Percentiles rank a stretch among this genome's conserved stretches.
These are phyloP conservation scores for Fusarium marasasianum DNA, from an alignment of 2,329 filamentous ascomycete species.

Conservation along the genomic window DNA sequence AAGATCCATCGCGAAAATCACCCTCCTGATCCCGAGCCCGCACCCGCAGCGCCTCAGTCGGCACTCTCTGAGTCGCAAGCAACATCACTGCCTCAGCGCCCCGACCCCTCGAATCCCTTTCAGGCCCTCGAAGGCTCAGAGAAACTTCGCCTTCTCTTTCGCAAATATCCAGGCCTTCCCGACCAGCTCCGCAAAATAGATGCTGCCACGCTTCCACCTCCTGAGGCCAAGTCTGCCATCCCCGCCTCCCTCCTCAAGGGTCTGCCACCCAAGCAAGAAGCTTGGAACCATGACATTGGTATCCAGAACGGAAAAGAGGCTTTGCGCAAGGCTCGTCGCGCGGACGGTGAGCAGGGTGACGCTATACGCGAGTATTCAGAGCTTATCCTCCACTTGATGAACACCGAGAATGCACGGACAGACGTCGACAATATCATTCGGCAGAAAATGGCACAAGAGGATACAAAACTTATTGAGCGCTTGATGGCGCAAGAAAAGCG, in stretches of 20 bases:
- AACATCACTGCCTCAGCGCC: background rate
- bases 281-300: slow-evolving; percentile 69
- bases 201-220: slow-evolving; percentile 59
- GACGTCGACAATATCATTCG: slow-evolving; percentile 53
- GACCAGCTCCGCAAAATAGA: slow-evolving; percentile 60
- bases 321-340: slow-evolving; percentile 60
- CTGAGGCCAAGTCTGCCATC: slow-evolving; percentile 43
- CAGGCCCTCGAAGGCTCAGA: slow-evolving; percentile 60
- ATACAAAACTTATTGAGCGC: slow-evolving; percentile 59
- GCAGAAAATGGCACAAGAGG: slow-evolving; percentile 57
- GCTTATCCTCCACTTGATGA: slow-evolving; percentile 62
- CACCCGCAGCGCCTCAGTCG: background rate
- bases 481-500: slow-evolving; percentile 58
- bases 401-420: slow-evolving; percentile 42
- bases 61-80: slow-evolving; percentile 34
- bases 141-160: slow-evolving; percentile 61
- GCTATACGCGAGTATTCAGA: slow-evolving; percentile 69
- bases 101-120: slow-evolving; percentile 56
- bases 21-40: slow-evolving; percentile 50
- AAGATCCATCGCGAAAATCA: slow-evolving; percentile 62
- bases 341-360: slow-evolving; percentile 65
- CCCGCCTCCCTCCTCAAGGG: slow-evolving; percentile 48
- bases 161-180: slow-evolving; percentile 61
- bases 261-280: slow-evolving; percentile 48
- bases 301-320: slow-evolving; percentile 64